These are phyloP conservation scores for Nicotiana noctiflora DNA, from an alignment of 257 asterid genomes.

Conservation along the genomic window DNA sequence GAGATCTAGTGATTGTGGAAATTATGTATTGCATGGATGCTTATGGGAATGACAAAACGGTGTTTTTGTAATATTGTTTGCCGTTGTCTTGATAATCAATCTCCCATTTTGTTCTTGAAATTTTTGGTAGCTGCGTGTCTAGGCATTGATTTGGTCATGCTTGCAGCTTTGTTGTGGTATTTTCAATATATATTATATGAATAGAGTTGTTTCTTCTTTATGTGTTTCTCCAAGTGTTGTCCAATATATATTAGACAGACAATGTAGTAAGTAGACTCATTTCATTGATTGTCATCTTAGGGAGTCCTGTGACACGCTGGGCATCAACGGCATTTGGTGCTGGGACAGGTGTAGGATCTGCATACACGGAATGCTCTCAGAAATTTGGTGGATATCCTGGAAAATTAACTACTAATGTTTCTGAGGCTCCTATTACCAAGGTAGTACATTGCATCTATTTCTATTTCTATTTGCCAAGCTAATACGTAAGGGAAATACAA, in stretches of 20 bases:
- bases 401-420: slow-evolving; percentile 27
- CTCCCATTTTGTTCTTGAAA: not conserved
- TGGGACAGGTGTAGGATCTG: slow-evolving; percentile 82
- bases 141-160: not conserved
- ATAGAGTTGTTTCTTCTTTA: not conserved
- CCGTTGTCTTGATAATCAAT: not conserved
- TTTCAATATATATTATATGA: not conserved
- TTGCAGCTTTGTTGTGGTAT: not conserved
- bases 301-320: slow-evolving; percentile 91
- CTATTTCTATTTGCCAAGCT: not conserved
- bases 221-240: not conserved
- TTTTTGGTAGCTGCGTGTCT: not conserved
- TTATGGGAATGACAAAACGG: no score
- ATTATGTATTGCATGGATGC: no score
- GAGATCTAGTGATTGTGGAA: no score
- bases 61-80: not conserved
- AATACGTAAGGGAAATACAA: not conserved
- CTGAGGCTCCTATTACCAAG: slow-evolving; percentile 38
- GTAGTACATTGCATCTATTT: slow-evolving; percentile 22
- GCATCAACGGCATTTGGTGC: slow-evolving; percentile 85
- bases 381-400: slow-evolving; percentile 44
- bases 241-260: not conserved
- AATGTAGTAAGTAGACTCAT: not conserved
- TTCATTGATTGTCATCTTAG: slow-evolving; percentile 27
- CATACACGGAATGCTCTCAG: slow-evolving; percentile 74